These are phyloP conservation scores for Lecanicillium sp. DNA, from an alignment of 2,329 filamentous ascomycete genomes.

Conservation along the genomic window DNA sequence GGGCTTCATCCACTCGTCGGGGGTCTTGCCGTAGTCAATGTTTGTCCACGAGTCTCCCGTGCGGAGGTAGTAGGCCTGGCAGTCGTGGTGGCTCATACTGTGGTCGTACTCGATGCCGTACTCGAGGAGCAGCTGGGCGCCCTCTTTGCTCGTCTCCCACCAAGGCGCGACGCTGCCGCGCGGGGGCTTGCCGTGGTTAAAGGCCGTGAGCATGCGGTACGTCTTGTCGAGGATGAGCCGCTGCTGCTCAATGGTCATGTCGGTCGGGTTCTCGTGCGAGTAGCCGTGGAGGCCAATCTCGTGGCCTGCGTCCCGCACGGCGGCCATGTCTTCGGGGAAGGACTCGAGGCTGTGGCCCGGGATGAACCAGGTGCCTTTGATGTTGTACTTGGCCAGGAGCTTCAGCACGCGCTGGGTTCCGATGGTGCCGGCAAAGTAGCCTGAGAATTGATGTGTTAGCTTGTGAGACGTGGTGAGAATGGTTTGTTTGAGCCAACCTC, in stretches of 20 bases:
- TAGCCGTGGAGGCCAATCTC: slow-evolving; percentile 60
- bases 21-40: slow-evolving; percentile 57
- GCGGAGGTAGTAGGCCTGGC: slow-evolving; percentile 54
- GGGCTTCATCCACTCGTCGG: slow-evolving; percentile 60
- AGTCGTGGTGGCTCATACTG: slow-evolving; percentile 58
- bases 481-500: slow-evolving; percentile 35
- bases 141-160: slow-evolving; percentile 67
- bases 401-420: slow-evolving; percentile 60
- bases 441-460: slow-evolving; percentile 19
- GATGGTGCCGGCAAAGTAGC: slow-evolving; percentile 60
- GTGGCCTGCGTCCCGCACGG: slow-evolving; percentile 37
- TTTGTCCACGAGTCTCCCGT: slow-evolving; percentile 60
- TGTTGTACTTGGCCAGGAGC: slow-evolving; percentile 63
- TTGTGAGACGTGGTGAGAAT: not conserved
- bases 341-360: slow-evolving; percentile 41
- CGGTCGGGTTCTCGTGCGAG: slow-evolving; percentile 63
- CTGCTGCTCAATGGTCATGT: slow-evolving; percentile 70
- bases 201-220: slow-evolving; percentile 61
- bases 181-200: slow-evolving; percentile 60
- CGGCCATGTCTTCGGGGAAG: slow-evolving; percentile 36
- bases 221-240: slow-evolving; percentile 68
- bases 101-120: slow-evolving; percentile 68
- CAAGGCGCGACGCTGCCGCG: slow-evolving; percentile 65
- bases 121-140: slow-evolving; percentile 53
- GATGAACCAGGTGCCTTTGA: slow-evolving; percentile 54